These are phyloP conservation scores for Sarocladium kiliense DNA, from an alignment of 2,329 filamentous ascomycete genomes.

Conservation along the genomic window DNA sequence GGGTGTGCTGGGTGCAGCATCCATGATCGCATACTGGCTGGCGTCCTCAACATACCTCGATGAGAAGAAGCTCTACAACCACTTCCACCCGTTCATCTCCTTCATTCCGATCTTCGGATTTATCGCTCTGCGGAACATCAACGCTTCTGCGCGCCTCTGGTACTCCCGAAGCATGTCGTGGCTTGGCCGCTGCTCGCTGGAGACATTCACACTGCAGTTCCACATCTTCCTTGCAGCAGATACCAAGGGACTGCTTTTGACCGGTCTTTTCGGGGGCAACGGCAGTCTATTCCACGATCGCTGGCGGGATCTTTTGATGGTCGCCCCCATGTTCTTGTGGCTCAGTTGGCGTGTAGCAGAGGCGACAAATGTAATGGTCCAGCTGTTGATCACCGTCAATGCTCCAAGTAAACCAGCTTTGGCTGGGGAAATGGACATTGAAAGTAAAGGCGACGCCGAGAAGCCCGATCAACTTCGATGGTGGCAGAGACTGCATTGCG, in stretches of 20 bases:
- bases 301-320: conserved; percentile 19
- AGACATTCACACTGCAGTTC: conserved; percentile 55
- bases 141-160: conserved; percentile 13
- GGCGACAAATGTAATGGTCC: conserved; percentile 20
- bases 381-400: conserved; percentile 15
- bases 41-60: conserved; percentile 16
- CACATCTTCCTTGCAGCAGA: conserved; percentile 59
- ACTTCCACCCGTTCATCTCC: conserved; percentile 47
- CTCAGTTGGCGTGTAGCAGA: conserved; percentile 20
- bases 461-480: background rate
- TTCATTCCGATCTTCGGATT: conserved; percentile 49
- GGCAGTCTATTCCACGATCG: conserved; percentile 19
- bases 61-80: conserved; percentile 36
- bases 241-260: conserved; percentile 42
- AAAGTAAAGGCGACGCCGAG: conserved; percentile 13
- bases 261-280: conserved; percentile 18
- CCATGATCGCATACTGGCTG: conserved; percentile 25
- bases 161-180: conserved; percentile 39
- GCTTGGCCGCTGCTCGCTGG: conserved; percentile 52
- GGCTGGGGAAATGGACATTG: conserved; percentile 15
- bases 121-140: conserved; percentile 44
- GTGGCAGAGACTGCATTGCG: background rate
- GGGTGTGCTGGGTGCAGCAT: conserved; percentile 15
- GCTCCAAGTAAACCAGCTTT: background rate
- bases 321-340: conserved; percentile 24